phyloP scores from a whole-genome alignment of 352 stramenopile species.

The Phytophthora boehmeriae region DNA sequence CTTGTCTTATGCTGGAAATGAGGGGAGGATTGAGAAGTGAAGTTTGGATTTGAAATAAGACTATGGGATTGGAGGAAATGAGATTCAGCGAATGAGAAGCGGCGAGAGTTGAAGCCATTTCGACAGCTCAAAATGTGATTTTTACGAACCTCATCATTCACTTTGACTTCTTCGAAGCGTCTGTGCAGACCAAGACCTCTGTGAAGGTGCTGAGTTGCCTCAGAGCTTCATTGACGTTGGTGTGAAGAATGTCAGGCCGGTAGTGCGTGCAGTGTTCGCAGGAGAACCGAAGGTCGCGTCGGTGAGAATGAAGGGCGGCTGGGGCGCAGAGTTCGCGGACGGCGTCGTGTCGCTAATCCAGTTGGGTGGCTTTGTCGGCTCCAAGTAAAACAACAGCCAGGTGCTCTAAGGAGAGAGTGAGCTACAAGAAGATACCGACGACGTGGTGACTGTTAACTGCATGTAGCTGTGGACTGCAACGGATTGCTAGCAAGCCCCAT shows the following conservation, averaged over 20 bases:
- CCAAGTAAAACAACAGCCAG: slow-evolving; percentile 12
- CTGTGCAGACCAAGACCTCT: too few relatives aligned
- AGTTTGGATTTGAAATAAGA: slow-evolving; percentile 14
- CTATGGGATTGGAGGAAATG: slow-evolving; percentile 18
- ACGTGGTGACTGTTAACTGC: too few relatives aligned
- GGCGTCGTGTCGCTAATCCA: slow-evolving; percentile 65
- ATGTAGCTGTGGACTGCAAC: too few relatives aligned
- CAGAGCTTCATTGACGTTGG: slow-evolving; percentile 88
- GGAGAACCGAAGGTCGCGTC: slow-evolving; percentile 77
- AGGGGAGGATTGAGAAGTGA: slow-evolving; percentile 8
- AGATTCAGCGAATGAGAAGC: too few relatives aligned
- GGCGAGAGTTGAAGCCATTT: too few relatives aligned
- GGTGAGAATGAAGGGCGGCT: slow-evolving; percentile 80
- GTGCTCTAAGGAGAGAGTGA: too few relatives aligned
- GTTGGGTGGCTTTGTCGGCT: slow-evolving; percentile 69
- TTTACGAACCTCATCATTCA: too few relatives aligned
- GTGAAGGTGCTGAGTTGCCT: slow-evolving; percentile 66
- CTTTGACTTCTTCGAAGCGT: slow-evolving; percentile 82
- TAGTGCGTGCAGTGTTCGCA: slow-evolving; percentile 79
- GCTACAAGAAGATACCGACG: too few relatives aligned
- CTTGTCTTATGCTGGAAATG: neutral
- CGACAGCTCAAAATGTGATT: too few relatives aligned
- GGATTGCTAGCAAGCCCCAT: too few relatives aligned
- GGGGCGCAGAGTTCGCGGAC: slow-evolving; percentile 69
- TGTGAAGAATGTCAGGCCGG: slow-evolving; percentile 76